Evolutionary conservation across 345 rosid genomes (phyloP), one percentile per base, ranked within the genome.

Genomic region (Kandelia obovata): DNA sequence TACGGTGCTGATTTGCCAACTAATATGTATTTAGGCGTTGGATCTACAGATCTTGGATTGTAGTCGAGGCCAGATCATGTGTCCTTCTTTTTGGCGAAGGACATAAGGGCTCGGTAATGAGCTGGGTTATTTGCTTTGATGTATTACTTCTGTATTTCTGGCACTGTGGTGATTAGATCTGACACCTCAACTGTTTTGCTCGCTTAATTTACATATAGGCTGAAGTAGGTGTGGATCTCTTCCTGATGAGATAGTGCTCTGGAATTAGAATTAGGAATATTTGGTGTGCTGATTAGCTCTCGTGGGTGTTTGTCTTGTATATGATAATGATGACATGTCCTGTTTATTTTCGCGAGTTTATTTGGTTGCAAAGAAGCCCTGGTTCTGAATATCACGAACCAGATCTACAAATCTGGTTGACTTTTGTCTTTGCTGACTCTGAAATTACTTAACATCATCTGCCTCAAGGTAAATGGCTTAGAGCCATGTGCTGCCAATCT

Each of bases 391-490:
- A 43, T 15, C 49, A 3, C 19, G 49, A 43, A 43, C 49, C 49
- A 43, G 49, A 43, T 43, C 49, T 43, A 13, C 49, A 43, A 65
- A 23, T 59, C 58, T 62, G 68, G 49, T 57, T 57, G 58, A 56
- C 65, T 70, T 71, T 39, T 55, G 55, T 57, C 53, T 58, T 75
- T 75, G 70, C 63, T 19, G 71, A 72, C 61, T 65, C 51, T 67
- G 28, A 71, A 79, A 69, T 58, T 73, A 56, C 31, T 73, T 65
- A 66, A 71, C 58, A 59, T 37, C 15, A 64, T 74, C 68, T 71
- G 79, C 49, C 72, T 76, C 65, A 43, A 62, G 61, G 69, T 72
- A 72, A 76, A 73, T 80, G 66, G 65, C 64, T 64, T 69, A 27
- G 75, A 69, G 77, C 74, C 72, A 69, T 66, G 9, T 66, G 69